A percentile compares a stretch with the other conserved stretches of the same genome.
Conservation (phyloP, 2,329 filamentous ascomycete genomes). For the Tolypocladium pustulatum region DNA sequence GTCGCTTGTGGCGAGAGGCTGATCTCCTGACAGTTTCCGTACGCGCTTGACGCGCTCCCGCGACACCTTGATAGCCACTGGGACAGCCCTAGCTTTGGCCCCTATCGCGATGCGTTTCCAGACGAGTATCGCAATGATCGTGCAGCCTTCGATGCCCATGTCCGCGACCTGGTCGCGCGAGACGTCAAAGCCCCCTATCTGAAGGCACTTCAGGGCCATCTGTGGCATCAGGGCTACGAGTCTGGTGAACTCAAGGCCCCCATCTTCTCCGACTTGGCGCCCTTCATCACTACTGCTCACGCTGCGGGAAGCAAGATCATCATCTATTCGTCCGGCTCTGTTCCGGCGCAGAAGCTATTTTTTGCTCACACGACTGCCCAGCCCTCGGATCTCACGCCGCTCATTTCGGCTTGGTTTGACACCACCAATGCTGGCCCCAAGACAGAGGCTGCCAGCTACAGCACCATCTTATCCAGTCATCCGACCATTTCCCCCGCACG, state of each 20-base stretch:
- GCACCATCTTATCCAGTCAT: constrained; percentile 41
- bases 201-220: constrained; percentile 69
- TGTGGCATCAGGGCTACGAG: constrained; percentile 67
- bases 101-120: constrained; percentile 64
- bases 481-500: constrained; percentile 34
- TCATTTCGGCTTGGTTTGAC: constrained; percentile 63
- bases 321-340: constrained; percentile 76
- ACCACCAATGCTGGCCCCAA: constrained; percentile 73
- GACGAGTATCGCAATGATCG: constrained; percentile 48
- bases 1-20: constrained; percentile 1
- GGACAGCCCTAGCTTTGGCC: constrained; percentile 52
- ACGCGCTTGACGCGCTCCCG: constrained; percentile 58
- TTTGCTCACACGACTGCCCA: constrained; percentile 56
- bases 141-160: constrained; percentile 52
- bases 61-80: constrained; percentile 54
- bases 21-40: constrained; percentile 54
- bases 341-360: constrained; percentile 70
- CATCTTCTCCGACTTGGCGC: constrained; percentile 64
- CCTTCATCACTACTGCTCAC: constrained; percentile 50
- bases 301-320: constrained; percentile 46
- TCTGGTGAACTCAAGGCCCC: constrained; percentile 60
- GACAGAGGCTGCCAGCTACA: constrained; percentile 56
- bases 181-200: constrained; percentile 70
- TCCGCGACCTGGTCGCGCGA: constrained; percentile 56
- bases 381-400: constrained; percentile 45